These are phyloP conservation scores for Mallotus japonicus DNA, from an alignment of 441 rosid species.

Conservation along the genomic window DNA sequence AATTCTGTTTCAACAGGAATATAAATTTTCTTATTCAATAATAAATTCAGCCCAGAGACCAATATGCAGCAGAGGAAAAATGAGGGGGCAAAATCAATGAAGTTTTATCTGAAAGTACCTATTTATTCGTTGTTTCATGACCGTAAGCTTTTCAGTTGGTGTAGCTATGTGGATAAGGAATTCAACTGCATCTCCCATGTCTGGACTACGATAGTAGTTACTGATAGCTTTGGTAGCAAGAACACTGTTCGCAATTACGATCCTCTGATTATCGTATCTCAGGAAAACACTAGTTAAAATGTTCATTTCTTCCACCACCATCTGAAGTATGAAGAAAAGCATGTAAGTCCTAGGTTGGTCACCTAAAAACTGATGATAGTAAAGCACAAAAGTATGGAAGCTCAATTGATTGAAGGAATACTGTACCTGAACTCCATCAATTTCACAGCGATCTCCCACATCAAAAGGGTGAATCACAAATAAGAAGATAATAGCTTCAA, in stretches of 20 bases:
- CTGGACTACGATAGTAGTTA: slow-evolving; percentile 78
- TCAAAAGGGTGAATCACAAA: slow-evolving; percentile 83
- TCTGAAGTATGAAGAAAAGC: slow-evolving; percentile 31
- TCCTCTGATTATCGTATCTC: slow-evolving; percentile 66
- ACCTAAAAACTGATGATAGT: not conserved
- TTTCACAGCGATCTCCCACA: slow-evolving; percentile 77
- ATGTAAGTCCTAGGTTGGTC: slow-evolving; percentile 16
- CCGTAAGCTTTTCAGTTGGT: slow-evolving; percentile 59
- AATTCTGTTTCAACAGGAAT: not conserved
- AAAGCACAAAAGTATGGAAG: not conserved
- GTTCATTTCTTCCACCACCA: slow-evolving; percentile 93
- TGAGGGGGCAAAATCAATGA: not conserved
- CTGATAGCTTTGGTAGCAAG: slow-evolving; percentile 61
- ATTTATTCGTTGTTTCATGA: slow-evolving; percentile 51
- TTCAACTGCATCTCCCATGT: slow-evolving; percentile 73
- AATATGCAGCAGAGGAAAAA: not conserved
- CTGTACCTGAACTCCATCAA: slow-evolving; percentile 68
- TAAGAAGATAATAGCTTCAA: slow-evolving; percentile 75
- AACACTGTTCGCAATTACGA: slow-evolving; percentile 54
- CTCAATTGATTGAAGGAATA: not conserved
- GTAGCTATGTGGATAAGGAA: slow-evolving; percentile 66
- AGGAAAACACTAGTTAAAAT: slow-evolving; percentile 72
- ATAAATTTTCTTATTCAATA: not conserved
- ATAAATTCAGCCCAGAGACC: not conserved
- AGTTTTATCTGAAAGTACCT: slow-evolving; percentile 34